Base-by-base conservation (phyloP, 768 basidiomycete genomes). In the Rubroboletus pulcherrimus region DNA sequence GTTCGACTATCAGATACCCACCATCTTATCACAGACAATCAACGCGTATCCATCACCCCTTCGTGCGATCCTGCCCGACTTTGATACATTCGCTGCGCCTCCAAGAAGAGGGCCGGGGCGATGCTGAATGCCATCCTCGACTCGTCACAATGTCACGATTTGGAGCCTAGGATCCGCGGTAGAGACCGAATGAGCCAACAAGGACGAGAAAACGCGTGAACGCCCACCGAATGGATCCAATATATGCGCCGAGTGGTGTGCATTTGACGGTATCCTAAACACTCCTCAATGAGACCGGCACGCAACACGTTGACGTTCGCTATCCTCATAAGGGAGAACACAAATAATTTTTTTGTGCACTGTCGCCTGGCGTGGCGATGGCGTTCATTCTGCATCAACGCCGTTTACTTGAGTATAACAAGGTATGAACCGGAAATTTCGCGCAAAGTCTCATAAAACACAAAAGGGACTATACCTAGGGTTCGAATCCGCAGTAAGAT, bases 1-100 rank as follows among this genome's bases (percentile, higher is more conserved):
- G 59, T 62, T 71, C 48, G 63, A 68, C 56, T 58, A 69, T 69
- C 66, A 66, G 62, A 66, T 44, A 57, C 42, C 29, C 34, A 53
- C 53, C 48, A 37, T n/a, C 41, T 52, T 51, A 54, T 60, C 58
- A 55, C 34, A 50, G 48, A 44, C 33, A 24, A 37, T 29, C 24
- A 12, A n/a, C 38, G 46, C 39, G 29, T 33, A 26, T 54, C 48
- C n/a, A 21, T 9, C 10, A 1, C 3, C 24, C n/a, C 30, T 21
- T 40, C n/a, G 47, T 41, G 42, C 30, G 45, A 49, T 50, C 26
- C 26, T 21, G 15, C 24, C 33, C 17, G 47, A 37, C 19, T 35
- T 40, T 7, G 54, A 37, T 37, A 35, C 26, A 5, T 50, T 49
- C 30, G 49, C 24, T 46, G 49, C 10, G 17, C 14, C 5, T 30